Evolutionary conservation across 2,329 filamentous ascomycete species (phyloP).

Genomic region (Exophiala sp.): DNA sequence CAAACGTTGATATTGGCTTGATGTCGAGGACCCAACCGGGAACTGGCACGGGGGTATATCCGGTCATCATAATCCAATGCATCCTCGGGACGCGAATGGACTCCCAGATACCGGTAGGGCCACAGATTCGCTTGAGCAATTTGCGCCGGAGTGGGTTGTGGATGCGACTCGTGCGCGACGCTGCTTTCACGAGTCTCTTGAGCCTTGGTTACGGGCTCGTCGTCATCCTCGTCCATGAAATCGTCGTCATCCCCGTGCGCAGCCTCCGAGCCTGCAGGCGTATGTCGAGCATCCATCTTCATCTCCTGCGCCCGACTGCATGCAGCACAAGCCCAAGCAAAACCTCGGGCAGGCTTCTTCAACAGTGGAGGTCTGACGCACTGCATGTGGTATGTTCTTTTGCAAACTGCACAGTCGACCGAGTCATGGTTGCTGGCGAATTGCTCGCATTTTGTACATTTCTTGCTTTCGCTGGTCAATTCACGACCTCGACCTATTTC

Average conservation of each 20-base stretch:
- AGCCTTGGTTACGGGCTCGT: slow-evolving; percentile 59
- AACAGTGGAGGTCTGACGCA: slow-evolving; percentile 87
- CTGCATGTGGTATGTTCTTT: slow-evolving; percentile 96
- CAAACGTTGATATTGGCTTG: slow-evolving; percentile 83
- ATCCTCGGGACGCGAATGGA: slow-evolving; percentile 93
- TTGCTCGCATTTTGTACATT: slow-evolving; percentile 84
- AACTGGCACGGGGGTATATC: slow-evolving; percentile 93
- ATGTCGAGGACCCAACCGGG: slow-evolving; percentile 83
- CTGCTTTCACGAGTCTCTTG: slow-evolving; percentile 32
- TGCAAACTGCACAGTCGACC: slow-evolving; percentile 93
- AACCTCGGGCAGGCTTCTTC: slow-evolving; percentile 95
- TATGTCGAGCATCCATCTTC: slow-evolving; percentile 84
- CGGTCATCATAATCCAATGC: slow-evolving; percentile 95
- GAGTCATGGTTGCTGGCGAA: slow-evolving; percentile 94
- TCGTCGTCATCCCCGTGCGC: slow-evolving; percentile 61
- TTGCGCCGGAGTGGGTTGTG: slow-evolving; percentile 73
- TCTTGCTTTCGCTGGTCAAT: slow-evolving; percentile 90
- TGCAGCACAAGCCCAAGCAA: slow-evolving; percentile 95
- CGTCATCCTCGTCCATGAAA: slow-evolving; percentile 63
- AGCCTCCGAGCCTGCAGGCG: slow-evolving; percentile 62
- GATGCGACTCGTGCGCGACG: slow-evolving; percentile 49
- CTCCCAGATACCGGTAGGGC: slow-evolving; percentile 93
- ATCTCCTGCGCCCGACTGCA: slow-evolving; percentile 95
- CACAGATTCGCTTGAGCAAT: slow-evolving; percentile 90
- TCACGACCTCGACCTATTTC: slow-evolving; percentile 93